Percentiles rank a stretch among this genome's conserved stretches.
Conservation (phyloP, 805 yeast genomes). For the Candida taoyuanica region DNA sequence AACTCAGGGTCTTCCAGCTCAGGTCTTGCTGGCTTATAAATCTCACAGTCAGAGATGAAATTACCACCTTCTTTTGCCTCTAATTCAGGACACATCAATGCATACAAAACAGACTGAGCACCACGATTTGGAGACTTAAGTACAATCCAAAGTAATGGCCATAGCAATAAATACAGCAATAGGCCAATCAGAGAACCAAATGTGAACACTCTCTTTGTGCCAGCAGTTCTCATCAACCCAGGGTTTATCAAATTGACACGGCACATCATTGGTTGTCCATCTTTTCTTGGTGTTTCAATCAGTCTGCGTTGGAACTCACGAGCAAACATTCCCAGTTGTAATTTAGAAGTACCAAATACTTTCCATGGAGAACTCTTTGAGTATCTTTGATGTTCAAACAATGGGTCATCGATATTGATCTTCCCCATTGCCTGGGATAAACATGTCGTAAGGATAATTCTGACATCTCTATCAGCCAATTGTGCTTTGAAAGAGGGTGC, state of each 20-base stretch:
- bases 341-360: conserved; percentile 77
- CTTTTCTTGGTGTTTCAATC: conserved; percentile 56
- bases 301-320: conserved; percentile 70
- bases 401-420: conserved; percentile 55
- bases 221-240: conserved; percentile 85
- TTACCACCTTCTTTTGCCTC: conserved; percentile 59
- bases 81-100: conserved; percentile 67
- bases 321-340: conserved; percentile 71
- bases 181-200: conserved; percentile 69
- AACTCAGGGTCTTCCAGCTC: conserved; percentile 62
- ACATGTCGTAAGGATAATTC: conserved; percentile 77
- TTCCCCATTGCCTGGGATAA: conserved; percentile 70
- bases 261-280: conserved; percentile 65
- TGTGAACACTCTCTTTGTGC: conserved; percentile 72
- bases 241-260: conserved; percentile 80
- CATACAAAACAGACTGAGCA: conserved; percentile 69
- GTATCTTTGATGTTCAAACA: conserved; percentile 58
- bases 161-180: conserved; percentile 57
- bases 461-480: conserved; percentile 91
- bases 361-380: conserved; percentile 64
- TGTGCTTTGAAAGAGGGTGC: conserved; percentile 85
- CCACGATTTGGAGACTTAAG: conserved; percentile 76
- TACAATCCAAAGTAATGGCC: conserved; percentile 81
- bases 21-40: conserved; percentile 48
- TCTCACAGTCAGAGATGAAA: conserved; percentile 67